Evolutionary conservation across 805 yeast species (phyloP).

Genomic region (Candida chilensis): DNA sequence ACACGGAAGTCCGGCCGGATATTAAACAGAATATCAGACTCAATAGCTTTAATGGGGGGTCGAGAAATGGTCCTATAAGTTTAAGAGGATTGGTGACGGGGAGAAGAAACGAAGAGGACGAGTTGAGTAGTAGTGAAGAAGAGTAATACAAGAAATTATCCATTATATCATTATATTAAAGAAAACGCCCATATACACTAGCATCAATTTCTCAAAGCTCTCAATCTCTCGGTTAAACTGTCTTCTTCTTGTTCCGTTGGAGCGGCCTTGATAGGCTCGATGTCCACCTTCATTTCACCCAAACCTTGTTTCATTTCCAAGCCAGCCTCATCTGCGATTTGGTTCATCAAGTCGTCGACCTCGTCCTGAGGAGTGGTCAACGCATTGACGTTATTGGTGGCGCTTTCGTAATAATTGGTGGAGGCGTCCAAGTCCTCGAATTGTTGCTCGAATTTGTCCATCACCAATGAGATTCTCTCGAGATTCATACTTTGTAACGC

Average conservation of each 20-base stretch:
- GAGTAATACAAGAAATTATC: constrained; percentile 6
- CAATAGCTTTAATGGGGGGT: background rate
- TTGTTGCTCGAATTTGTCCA: constrained; percentile 96
- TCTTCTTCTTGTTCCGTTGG: constrained; percentile 74
- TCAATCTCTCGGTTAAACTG: constrained; percentile 73
- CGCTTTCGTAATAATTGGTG: constrained; percentile 85
- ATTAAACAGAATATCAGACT: background rate
- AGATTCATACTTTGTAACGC: constrained; percentile 94
- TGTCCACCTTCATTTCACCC: constrained; percentile 47
- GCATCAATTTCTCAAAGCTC: constrained; percentile 59
- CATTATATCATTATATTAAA: background rate
- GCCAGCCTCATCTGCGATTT: constrained; percentile 97
- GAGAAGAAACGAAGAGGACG: constrained; percentile 9
- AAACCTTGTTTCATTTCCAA: constrained; percentile 83
- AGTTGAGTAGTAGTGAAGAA: constrained; percentile 12
- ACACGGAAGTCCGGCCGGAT: too few species aligned
- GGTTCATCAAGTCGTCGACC: constrained; percentile 82
- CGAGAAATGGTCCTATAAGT: constrained; percentile 8
- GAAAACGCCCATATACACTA: constrained; percentile 1
- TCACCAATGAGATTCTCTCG: constrained; percentile 84
- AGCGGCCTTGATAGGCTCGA: constrained; percentile 16
- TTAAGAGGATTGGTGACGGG: constrained; percentile 11
- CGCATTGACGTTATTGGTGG: constrained; percentile 84
- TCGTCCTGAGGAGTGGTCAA: constrained; percentile 90
- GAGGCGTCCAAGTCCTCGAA: constrained; percentile 94